Evolutionary conservation across 495 filamentous ascomycete species (phyloP).

Genomic region (Cercophora scortea): DNA sequence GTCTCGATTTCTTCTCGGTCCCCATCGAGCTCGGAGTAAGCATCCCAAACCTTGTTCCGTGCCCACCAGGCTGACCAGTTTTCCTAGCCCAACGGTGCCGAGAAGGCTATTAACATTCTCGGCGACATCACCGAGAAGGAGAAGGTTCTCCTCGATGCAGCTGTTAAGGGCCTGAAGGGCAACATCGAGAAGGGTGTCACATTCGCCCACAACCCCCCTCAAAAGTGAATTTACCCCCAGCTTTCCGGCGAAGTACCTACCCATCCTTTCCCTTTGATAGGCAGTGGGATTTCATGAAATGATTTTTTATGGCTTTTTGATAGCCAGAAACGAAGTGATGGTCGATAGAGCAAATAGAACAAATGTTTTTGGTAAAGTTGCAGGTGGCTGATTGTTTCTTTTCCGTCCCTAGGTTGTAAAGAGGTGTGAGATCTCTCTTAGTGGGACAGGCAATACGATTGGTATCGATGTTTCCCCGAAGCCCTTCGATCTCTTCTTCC

Average conservation of each 20-base stretch:
- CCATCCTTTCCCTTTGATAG: not conserved
- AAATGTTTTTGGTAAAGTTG: slow-evolving; percentile 2
- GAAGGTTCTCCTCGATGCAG: slow-evolving; percentile 74
- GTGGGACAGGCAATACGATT: not conserved
- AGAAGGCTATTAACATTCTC: slow-evolving; percentile 76
- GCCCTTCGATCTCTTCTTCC: not conserved
- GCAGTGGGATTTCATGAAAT: not conserved
- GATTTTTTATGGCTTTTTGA: not conserved
- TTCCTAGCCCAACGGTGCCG: slow-evolving; percentile 65
- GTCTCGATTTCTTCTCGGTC: slow-evolving; percentile 91
- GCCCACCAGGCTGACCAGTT: slow-evolving; percentile 20
- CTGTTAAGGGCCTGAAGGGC: slow-evolving; percentile 67
- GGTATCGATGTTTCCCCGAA: not conserved
- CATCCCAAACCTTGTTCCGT: not conserved
- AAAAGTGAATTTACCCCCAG: slow-evolving; percentile 29
- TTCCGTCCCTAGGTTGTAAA: slow-evolving; percentile 28
- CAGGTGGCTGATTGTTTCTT: slow-evolving; percentile 25
- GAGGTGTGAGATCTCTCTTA: not conserved
- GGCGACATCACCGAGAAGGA: slow-evolving; percentile 66
- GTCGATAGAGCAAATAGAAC: slow-evolving; percentile 2
- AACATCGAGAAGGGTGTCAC: slow-evolving; percentile 92
- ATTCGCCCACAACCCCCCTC: slow-evolving; percentile 68
- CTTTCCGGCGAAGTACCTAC: not conserved
- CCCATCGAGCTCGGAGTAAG: slow-evolving; percentile 91
- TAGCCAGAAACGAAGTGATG: not conserved